Evolutionary conservation across 2,329 filamentous ascomycete species (phyloP).

Genomic region (Talaromyces marneffei): DNA sequence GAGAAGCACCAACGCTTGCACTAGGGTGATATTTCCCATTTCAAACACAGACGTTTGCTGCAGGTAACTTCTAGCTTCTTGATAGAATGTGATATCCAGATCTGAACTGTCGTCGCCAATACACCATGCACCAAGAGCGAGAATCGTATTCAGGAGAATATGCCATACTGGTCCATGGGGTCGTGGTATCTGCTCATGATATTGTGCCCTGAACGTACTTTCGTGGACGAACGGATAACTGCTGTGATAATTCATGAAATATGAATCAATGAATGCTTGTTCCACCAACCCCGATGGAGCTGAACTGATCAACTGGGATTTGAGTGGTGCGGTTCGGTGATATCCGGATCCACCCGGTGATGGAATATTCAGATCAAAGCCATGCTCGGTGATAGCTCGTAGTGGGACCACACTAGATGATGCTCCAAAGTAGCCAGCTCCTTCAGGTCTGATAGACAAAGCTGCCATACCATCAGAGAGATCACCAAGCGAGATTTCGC

Average conservation of each 20-base stretch:
- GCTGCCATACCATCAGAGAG: constrained; percentile 39
- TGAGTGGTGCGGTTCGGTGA: constrained; percentile 29
- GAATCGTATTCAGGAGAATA: constrained; percentile 42
- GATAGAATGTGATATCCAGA: constrained; percentile 42
- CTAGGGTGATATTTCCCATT: constrained; percentile 45
- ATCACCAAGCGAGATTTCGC: constrained; percentile 34
- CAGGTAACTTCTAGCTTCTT: constrained; percentile 43
- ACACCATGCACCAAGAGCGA: constrained; percentile 43
- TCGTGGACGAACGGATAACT: constrained; percentile 47
- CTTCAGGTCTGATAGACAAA: constrained; percentile 35
- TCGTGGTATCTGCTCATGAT: constrained; percentile 39
- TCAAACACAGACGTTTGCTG: constrained; percentile 45
- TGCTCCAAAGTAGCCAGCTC: constrained; percentile 36
- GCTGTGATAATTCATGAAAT: constrained; percentile 44
- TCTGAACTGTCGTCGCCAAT: constrained; percentile 38
- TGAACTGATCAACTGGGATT: constrained; percentile 33
- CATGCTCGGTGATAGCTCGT: constrained; percentile 34
- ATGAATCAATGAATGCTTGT: constrained; percentile 41
- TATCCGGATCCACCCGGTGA: constrained; percentile 23
- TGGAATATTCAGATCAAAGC: constrained; percentile 35
- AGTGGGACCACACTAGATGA: constrained; percentile 38
- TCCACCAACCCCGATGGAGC: constrained; percentile 36
- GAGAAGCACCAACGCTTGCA: constrained; percentile 44
- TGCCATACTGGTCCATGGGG: constrained; percentile 41
- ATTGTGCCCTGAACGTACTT: constrained; percentile 44